These are phyloP conservation scores for Lobosporangium transversale DNA, from an alignment of 192 early-diverging fungal species.

Conservation along the genomic window DNA sequence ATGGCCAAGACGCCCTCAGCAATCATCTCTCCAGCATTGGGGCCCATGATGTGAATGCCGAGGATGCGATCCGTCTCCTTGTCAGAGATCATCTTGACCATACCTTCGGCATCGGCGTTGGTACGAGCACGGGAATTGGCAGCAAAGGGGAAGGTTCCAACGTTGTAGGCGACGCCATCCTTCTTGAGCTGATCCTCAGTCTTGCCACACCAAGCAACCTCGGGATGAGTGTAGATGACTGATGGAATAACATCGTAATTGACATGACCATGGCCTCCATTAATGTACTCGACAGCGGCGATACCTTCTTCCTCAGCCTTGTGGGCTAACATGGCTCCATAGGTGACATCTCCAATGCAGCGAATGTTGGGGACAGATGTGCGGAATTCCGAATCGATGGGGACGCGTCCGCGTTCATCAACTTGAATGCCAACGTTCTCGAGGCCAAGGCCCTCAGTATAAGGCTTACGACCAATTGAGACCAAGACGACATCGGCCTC, in stretches of 20 bases:
- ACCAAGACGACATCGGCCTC: conserved; percentile 93
- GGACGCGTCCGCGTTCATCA: conserved; percentile 88
- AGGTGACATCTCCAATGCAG: conserved; percentile 97
- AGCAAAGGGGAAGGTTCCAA: conserved; percentile 94
- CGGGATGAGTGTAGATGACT: conserved; percentile 98
- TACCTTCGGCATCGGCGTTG: conserved; percentile 92
- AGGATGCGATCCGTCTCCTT: conserved; percentile 95
- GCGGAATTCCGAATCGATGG: conserved; percentile 85
- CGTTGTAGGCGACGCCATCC: conserved; percentile 85
- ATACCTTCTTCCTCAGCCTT: conserved; percentile 99
- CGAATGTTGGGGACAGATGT: conserved; percentile 89
- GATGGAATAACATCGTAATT: conserved; percentile 98
- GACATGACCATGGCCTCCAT: conserved; percentile 94
- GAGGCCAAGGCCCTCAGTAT: conserved; percentile 91
- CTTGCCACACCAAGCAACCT: conserved; percentile 99
- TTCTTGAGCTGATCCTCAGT: conserved; percentile 94
- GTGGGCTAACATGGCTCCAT: conserved; percentile 99
- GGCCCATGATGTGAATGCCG: conserved; percentile 98
- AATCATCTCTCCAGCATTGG: conserved; percentile 99
- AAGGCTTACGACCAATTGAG: conserved; percentile 94
- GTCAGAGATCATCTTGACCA: conserved; percentile 97
- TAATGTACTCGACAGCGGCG: conserved; percentile 94
- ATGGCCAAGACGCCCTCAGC: conserved; percentile 96
- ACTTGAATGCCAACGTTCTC: conserved; percentile 91
- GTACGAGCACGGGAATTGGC: conserved; percentile 99